Evolutionary conservation across 2,329 filamentous ascomycete species (phyloP).

Genomic region (Phialophora expanda): DNA sequence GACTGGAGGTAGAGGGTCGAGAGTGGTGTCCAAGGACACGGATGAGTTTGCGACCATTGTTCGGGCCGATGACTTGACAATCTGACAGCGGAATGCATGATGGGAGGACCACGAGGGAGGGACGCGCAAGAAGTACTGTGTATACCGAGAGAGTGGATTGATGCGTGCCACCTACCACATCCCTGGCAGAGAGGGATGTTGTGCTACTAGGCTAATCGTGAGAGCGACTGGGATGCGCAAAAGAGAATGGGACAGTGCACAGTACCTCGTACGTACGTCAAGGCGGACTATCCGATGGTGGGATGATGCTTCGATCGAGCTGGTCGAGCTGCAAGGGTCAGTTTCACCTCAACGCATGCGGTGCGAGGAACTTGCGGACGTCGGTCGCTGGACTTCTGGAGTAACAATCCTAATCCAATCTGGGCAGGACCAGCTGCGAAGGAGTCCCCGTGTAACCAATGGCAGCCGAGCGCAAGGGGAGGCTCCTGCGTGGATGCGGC

Average conservation of each 20-base stretch:
- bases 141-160: neutral
- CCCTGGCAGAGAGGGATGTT: neutral
- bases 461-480: neutral
- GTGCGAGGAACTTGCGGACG: neutral
- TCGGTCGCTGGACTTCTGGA: neutral
- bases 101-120: conserved; percentile 11
- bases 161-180: conserved; percentile 4
- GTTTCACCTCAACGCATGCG: conserved; percentile 18
- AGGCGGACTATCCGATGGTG: neutral
- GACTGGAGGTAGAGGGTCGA: conserved; percentile 45
- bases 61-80: conserved; percentile 8
- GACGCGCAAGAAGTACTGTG: conserved; percentile 11
- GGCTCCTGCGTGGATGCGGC: conserved; percentile 2
- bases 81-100: conserved; percentile 12
- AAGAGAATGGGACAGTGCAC: neutral
- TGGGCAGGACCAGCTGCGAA: conserved; percentile 9
- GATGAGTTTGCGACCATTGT: conserved; percentile 22
- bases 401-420: conserved; percentile 11
- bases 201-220: neutral
- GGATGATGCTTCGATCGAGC: neutral
- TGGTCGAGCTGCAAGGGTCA: conserved; percentile 11
- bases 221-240: neutral
- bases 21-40: conserved; percentile 12
- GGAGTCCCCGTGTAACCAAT: conserved; percentile 7
- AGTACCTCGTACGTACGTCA: neutral